Evolutionary conservation across 1,284 basidiomycete genomes (phyloP), one percentile per base, ranked within the genome.

Genomic region (Puccinia novopanici): DNA sequence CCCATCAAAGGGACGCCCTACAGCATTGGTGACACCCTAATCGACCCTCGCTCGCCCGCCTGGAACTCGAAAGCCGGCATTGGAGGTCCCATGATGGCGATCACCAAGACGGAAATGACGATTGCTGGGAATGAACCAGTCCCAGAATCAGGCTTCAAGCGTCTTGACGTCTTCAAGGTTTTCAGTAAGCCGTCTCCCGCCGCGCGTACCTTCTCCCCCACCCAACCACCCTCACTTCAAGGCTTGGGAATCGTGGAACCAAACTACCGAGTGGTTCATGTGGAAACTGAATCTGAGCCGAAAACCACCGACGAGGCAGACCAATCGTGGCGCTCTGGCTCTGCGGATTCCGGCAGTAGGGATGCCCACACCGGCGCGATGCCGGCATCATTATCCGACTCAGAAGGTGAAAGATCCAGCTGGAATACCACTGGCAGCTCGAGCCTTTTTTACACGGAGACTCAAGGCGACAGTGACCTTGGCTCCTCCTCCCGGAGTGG

Each of bases 361-460:
- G 67, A 27, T 13, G 68, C 34, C 10, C 67, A 71, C 22, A 40
- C 54, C 22, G 57, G 73, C 1, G 30, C 34, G 34, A 45, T 42
- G 54, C 63, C 75, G 42, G 50, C 75, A 13, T 52, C 63, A 40
- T 71, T 55, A 37, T 57, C 61, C 22, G 50, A 52, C 50, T 52
- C 59, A 1, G 76, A 79, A 27, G 76, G 65, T 59, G 50, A 40
- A 72, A 67, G 76, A 40, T 79, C 76, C 42, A 79, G 76, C 54
- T 79, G 76, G 76, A 79, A 79, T 42, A 79, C 76, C 10, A 71
- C 67, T 34, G 67, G 76, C 19, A 79, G 76, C 42, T 79, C 76
- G 8, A 79, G 76, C 70, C 57, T 79, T 19, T 79, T 79, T 22
- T 79, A 79, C 27, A 72, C 76, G 30, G 76, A 79, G 24, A 79